Evolutionary conservation across 2,329 filamentous ascomycete genomes (phyloP).

Genomic region (Volutella citrinella): DNA sequence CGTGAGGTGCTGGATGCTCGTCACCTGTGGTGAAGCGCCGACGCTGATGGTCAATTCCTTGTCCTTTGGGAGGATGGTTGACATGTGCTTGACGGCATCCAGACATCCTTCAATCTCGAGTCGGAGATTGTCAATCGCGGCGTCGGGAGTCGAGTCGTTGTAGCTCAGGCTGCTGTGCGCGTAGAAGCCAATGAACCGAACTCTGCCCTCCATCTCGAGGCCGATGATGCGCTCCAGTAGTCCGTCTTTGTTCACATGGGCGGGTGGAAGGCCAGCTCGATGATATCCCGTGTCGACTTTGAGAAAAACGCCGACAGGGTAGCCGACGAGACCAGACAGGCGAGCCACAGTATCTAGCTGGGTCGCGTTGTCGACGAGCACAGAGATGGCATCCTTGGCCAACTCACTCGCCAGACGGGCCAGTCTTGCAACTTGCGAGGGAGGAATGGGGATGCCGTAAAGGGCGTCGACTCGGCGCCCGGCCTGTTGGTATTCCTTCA

Average conservation of each 20-base stretch:
- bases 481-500: slow-evolving; percentile 38
- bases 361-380: slow-evolving; percentile 56
- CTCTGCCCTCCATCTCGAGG: slow-evolving; percentile 14
- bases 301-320: slow-evolving; percentile 45
- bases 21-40: no score
- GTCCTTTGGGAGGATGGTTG: no score
- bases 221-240: slow-evolving; percentile 36
- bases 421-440: slow-evolving; percentile 50
- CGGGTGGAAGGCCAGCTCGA: slow-evolving; percentile 59
- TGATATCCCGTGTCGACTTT: slow-evolving; percentile 65
- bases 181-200: slow-evolving; percentile 25
- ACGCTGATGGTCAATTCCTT: no score
- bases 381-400: slow-evolving; percentile 43
- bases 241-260: slow-evolving; percentile 41
- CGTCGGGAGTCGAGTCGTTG: no score
- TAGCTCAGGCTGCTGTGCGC: slow-evolving; percentile 34
- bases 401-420: slow-evolving; percentile 43
- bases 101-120: no score
- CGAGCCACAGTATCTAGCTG: slow-evolving; percentile 37
- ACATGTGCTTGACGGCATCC: no score
- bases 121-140: no score
- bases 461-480: no score
- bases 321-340: slow-evolving; percentile 27
- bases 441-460: slow-evolving; percentile 59
- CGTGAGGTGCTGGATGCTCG: no score